Percentiles rank a stretch among this genome's conserved stretches.
Evolutionary conservation across 1,139 yeast genomes (phyloP).

Genomic region (Blastobotrys elegans): DNA sequence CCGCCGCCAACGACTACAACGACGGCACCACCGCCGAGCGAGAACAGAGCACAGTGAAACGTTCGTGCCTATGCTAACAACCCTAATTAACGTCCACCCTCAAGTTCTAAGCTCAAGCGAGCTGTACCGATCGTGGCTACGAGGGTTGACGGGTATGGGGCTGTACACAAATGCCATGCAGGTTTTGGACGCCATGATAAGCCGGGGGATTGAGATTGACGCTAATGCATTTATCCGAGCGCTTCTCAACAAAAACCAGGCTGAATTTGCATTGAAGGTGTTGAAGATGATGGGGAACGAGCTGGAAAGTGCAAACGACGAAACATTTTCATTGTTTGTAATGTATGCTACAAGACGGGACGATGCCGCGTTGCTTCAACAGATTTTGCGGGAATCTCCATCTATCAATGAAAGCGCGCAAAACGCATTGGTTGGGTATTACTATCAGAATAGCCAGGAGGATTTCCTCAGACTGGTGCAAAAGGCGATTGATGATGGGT

Average conservation of each 20-base stretch:
- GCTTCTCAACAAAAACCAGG: constrained; percentile 20
- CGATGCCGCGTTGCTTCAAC: constrained; percentile 18
- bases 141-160: constrained; percentile 26
- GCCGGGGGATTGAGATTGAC: constrained; percentile 21
- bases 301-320: constrained; percentile 19
- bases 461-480: constrained; percentile 23
- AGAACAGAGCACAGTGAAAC: not conserved
- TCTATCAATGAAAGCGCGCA: not conserved
- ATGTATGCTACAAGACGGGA: constrained; percentile 25
- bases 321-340: constrained; percentile 25
- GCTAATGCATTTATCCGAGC: constrained; percentile 22
- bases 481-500: constrained; percentile 5
- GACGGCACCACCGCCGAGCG: not conserved
- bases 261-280: constrained; percentile 20
- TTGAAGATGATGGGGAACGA: constrained; percentile 22
- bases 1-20: not conserved
- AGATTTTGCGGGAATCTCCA: constrained; percentile 16
- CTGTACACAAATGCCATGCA: constrained; percentile 23
- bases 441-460: constrained; percentile 22
- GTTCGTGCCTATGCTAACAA: constrained; percentile 16
- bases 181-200: constrained; percentile 26
- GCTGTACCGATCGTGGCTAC: constrained; percentile 29
- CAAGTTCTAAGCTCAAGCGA: constrained; percentile 22
- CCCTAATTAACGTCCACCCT: constrained; percentile 23
- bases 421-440: constrained; percentile 14